These are phyloP conservation scores for Xylaria sp. DNA, from an alignment of 2,329 filamentous ascomycete species.

Conservation along the genomic window DNA sequence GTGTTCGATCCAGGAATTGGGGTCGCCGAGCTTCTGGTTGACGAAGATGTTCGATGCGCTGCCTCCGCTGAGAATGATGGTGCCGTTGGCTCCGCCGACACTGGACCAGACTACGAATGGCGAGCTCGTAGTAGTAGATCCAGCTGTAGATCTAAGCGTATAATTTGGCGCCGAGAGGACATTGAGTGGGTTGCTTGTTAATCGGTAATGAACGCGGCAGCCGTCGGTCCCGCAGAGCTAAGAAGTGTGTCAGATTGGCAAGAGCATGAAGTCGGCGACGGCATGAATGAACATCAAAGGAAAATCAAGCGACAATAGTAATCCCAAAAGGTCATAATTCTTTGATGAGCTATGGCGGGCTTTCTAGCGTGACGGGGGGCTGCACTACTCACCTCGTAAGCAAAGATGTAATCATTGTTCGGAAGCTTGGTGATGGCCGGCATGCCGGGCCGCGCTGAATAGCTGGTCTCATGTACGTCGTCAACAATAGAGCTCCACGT, in stretches of 20 bases:
- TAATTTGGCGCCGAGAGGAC: conserved; percentile 38
- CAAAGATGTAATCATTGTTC: conserved; percentile 68
- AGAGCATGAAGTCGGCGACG: not conserved
- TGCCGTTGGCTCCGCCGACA: conserved; percentile 43
- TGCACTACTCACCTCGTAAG: conserved; percentile 49
- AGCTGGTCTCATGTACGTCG: conserved; percentile 66
- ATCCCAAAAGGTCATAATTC: too few species aligned
- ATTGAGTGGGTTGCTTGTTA: conserved; percentile 41
- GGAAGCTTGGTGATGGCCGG: conserved; percentile 63
- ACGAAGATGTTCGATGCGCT: conserved; percentile 43
- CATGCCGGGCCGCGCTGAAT: conserved; percentile 45
- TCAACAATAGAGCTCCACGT: conserved; percentile 68
- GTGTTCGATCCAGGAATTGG: conserved; percentile 42
- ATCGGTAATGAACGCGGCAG: conserved; percentile 44
- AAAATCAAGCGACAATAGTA: too few species aligned
- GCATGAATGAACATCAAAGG: not conserved
- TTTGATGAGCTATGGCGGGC: too few species aligned
- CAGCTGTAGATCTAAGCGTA: conserved; percentile 36
- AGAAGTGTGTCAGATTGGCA: not conserved
- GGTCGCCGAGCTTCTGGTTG: conserved; percentile 43
- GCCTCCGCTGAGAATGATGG: conserved; percentile 46
- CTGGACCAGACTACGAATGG: conserved; percentile 48
- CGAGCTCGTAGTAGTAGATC: conserved; percentile 39
- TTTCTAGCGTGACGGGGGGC: too few species aligned
- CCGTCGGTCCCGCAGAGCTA: conserved; percentile 45